Evolutionary conservation across 805 yeast genomes (phyloP).

Genomic region (Helenozyma rhizophorensis): DNA sequence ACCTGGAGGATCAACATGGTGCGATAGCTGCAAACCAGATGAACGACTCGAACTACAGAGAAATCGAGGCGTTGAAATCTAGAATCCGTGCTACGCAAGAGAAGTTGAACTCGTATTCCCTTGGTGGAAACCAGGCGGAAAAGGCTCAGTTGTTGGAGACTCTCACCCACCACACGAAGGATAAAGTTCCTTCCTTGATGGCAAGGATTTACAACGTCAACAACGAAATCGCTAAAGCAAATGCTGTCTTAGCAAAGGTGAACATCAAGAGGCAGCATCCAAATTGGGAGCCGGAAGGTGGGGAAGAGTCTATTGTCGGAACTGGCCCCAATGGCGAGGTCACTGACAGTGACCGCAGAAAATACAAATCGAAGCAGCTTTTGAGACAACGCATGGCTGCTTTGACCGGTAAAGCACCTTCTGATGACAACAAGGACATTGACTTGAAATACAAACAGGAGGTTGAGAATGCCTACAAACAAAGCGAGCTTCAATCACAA

Average conservation of each 20-base stretch:
- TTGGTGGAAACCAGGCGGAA: conserved; percentile 38
- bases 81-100: conserved; percentile 49
- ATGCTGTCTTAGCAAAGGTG: conserved; percentile 58
- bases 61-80: conserved; percentile 60
- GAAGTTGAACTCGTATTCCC: conserved; percentile 23
- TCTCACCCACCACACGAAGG: conserved; percentile 57
- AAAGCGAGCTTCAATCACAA: conserved; percentile 50
- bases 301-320: conserved; percentile 51
- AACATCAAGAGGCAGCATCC: conserved; percentile 62
- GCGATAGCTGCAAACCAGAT: conserved; percentile 27
- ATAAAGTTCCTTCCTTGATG: conserved; percentile 68
- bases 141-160: conserved; percentile 50
- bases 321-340: conserved; percentile 84
- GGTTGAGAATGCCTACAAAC: conserved; percentile 46
- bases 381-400: conserved; percentile 89
- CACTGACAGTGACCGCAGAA: conserved; percentile 77
- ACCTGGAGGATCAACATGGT: conserved; percentile 56
- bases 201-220: conserved; percentile 60
- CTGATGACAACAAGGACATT: conserved; percentile 47
- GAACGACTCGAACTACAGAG: conserved; percentile 42
- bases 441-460: conserved; percentile 53
- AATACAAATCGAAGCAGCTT: conserved; percentile 74
- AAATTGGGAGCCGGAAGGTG: conserved; percentile 41
- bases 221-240: conserved; percentile 61
- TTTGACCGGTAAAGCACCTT: conserved; percentile 69